A percentile compares a stretch with the other conserved stretches of the same genome.
These are phyloP conservation scores for Penicillium canariense DNA, from an alignment of 495 filamentous ascomycete species.

Conservation along the genomic window DNA sequence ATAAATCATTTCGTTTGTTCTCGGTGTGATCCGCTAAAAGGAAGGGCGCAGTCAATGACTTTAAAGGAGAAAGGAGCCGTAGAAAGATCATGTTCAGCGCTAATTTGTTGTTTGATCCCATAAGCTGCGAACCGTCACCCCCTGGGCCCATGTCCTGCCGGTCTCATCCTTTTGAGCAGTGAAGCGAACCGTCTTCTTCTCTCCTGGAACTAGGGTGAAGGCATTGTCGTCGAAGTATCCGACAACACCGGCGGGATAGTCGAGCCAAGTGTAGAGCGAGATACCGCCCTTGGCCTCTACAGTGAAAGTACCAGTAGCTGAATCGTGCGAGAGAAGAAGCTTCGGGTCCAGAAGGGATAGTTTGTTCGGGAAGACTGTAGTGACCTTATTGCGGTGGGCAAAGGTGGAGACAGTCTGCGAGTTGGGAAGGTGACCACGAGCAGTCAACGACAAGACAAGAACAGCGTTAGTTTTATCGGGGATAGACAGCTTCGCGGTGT, in stretches of 20 bases:
- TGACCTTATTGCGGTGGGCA: constrained; percentile 57
- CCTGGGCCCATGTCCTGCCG: constrained; percentile 48
- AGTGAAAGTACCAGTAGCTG: constrained; percentile 43
- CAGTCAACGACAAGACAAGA: constrained; percentile 54
- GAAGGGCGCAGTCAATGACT: too few species aligned
- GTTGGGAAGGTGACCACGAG: constrained; percentile 54
- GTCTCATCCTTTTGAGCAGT: constrained; percentile 49
- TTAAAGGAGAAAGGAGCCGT: too few species aligned
- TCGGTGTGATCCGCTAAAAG: too few species aligned
- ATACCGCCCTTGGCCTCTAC: constrained; percentile 56
- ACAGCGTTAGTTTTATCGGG: constrained; percentile 46
- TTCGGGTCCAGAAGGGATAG: constrained; percentile 56
- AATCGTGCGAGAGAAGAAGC: constrained; percentile 44
- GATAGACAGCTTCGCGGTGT: constrained; percentile 34
- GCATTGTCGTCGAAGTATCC: constrained; percentile 61
- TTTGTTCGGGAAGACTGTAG: constrained; percentile 50
- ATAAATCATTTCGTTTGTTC: too few species aligned
- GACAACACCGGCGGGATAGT: constrained; percentile 55
- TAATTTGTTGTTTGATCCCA: constrained; percentile 56
- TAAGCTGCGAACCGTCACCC: constrained; percentile 59
- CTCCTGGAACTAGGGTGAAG: constrained; percentile 55
- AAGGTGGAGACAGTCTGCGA: constrained; percentile 43
- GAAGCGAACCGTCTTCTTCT: constrained; percentile 50
- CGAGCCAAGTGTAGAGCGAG: constrained; percentile 68
- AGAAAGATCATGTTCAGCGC: not conserved